Percentiles rank a stretch among this genome's conserved stretches.
These are phyloP conservation scores for Fraxinus anomala DNA, from an alignment of 257 asterid species.

Conservation along the genomic window DNA sequence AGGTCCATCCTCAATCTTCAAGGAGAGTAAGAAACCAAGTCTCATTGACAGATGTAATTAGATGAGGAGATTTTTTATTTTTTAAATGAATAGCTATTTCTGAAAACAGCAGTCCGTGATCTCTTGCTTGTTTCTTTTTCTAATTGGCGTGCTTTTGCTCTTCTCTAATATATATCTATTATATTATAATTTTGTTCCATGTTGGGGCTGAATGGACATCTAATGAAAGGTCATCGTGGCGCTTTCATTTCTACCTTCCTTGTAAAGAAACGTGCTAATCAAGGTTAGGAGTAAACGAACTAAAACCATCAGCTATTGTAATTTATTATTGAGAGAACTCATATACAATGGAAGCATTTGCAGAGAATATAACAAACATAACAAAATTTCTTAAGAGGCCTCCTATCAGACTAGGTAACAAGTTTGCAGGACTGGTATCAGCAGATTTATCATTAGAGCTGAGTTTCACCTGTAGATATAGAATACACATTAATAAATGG, in stretches of 20 bases:
- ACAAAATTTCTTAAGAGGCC: not conserved
- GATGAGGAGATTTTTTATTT: not conserved
- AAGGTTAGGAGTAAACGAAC: not conserved
- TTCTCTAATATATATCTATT: not conserved
- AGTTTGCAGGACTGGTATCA: not conserved
- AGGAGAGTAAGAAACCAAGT: constrained; percentile 18
- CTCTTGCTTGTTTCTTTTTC: not conserved
- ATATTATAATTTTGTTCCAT: not conserved
- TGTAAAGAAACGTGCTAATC: not conserved
- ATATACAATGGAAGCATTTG: not conserved
- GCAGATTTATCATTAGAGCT: not conserved
- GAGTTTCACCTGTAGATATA: not conserved
- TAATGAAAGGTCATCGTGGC: not conserved
- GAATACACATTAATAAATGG: not conserved
- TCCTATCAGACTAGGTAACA: not conserved
- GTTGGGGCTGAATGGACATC: not conserved
- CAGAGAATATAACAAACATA: not conserved
- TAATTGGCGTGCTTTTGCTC: not conserved
- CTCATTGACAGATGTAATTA: not conserved
- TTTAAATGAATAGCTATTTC: not conserved
- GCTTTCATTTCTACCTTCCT: not conserved
- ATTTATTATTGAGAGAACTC: not conserved
- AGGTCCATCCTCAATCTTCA: constrained; percentile 10
- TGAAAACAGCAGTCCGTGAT: not conserved
- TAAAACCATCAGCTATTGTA: not conserved